Evolutionary conservation across 257 asterid genomes (phyloP), one percentile per base, ranked within the genome.

Genomic region (Verbascum thapsus): DNA sequence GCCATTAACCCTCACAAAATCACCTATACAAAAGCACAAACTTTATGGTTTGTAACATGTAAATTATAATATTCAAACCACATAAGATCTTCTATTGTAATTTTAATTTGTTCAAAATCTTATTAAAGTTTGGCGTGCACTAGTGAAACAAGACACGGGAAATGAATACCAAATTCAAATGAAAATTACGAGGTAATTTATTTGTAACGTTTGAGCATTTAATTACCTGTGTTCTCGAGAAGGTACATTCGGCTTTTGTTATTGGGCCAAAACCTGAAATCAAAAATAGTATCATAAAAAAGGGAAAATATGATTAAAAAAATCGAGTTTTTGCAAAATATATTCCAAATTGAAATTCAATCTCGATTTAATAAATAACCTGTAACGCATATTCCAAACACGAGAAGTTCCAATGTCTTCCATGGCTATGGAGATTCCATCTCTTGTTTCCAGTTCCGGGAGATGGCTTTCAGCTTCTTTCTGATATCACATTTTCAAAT

Each of bases 231-330:
- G 76, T 91, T 91, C 72, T 88, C 98, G 54, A 91, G 90, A 61
- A 91, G 90, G 79, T 91, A 91, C 98, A 91, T 91, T 64, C 95
- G 75, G 71, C 98, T 91, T 61, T 88, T 91, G 89, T 91, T 91
- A 53, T 91, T 91, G 15, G 94, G 90, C 94, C 90, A 84, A 66
- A 80, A 84, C 78, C 90, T 84, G 81, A 48, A 67, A 61, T 7
- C 49, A 22, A 18, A 42, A 47, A 41, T 8, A 8, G 53, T 9
- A 23, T 1, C 17, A 10, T 13, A 40, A 52, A 26, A n/a, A 71
- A 34, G 30, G 45, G 3, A 12, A 55, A 41, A 8, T 41, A 8
- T 5, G 7, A 41, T 1, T 10, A 8, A 41, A 6, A 22, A 3
- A 20, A 16, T 12, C 4, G 3, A 32, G 1, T 1, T 17, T 10